Conservation (phyloP, 1,139 yeast species). For the Geotrichum candidum region DNA sequence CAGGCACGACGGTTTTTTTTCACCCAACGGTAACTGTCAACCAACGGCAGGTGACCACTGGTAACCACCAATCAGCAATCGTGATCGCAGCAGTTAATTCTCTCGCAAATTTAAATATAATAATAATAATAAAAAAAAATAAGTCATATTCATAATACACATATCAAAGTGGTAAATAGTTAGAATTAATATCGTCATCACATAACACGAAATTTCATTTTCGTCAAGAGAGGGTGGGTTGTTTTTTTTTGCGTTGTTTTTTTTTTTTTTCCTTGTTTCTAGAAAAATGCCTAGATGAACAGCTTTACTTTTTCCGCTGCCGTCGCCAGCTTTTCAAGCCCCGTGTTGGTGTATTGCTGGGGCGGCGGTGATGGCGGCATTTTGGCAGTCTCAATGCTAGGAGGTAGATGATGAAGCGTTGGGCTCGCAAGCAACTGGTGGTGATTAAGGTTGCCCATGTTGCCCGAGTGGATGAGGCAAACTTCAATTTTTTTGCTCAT, state of each 20-base stretch:
- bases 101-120: too few relatives aligned
- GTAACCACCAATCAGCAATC: too few relatives aligned
- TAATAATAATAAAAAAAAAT: too few relatives aligned
- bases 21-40: too few relatives aligned
- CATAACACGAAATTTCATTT: neutral
- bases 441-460: neutral
- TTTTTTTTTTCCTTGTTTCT: neutral
- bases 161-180: neutral
- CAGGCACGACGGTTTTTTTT: too few relatives aligned
- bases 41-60: too few relatives aligned
- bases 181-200: neutral
- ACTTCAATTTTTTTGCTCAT: neutral
- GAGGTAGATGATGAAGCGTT: neutral
- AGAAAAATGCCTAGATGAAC: neutral
- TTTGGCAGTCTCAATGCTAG: neutral
- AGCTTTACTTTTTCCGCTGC: constrained; percentile 10
- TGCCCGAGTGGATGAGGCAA: neutral
- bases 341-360: neutral
- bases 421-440: neutral
- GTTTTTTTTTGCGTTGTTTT: neutral
- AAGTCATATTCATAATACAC: neutral
- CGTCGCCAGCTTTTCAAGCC: constrained; percentile 9
- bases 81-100: too few relatives aligned
- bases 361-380: neutral
- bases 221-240: neutral